These are phyloP conservation scores for Huntiella bhutanensis DNA, from an alignment of 2,329 filamentous ascomycete species.

Conservation along the genomic window DNA sequence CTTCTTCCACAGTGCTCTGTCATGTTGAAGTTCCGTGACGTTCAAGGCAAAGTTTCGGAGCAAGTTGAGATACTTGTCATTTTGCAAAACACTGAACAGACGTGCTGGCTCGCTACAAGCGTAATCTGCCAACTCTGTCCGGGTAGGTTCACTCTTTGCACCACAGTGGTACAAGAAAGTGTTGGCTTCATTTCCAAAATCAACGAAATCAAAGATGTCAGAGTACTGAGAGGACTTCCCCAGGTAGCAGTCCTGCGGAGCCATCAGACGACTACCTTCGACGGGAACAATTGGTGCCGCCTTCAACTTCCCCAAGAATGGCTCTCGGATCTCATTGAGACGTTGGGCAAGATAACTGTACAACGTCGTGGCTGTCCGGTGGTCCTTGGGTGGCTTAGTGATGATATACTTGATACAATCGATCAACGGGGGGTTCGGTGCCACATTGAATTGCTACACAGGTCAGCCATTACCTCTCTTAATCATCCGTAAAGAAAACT, in stretches of 20 bases:
- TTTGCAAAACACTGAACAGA: slow-evolving; percentile 61
- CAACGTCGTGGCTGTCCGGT: slow-evolving; percentile 45
- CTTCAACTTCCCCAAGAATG: slow-evolving; percentile 39
- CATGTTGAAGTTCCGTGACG: slow-evolving; percentile 47
- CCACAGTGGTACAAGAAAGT: slow-evolving; percentile 75
- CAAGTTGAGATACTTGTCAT: slow-evolving; percentile 72
- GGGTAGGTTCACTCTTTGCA: slow-evolving; percentile 79
- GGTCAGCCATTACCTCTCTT: not conserved
- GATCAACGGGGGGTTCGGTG: slow-evolving; percentile 58
- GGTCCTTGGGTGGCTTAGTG: slow-evolving; percentile 48
- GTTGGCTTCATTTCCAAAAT: slow-evolving; percentile 78
- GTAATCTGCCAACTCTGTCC: slow-evolving; percentile 63
- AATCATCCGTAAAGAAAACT: slow-evolving; percentile 12
- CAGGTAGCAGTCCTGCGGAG: slow-evolving; percentile 36
- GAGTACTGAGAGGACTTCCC: slow-evolving; percentile 53
- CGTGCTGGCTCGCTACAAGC: slow-evolving; percentile 70
- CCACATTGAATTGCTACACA: slow-evolving; percentile 58
- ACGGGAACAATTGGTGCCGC: slow-evolving; percentile 57
- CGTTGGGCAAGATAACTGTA: slow-evolving; percentile 75
- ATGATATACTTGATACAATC: slow-evolving; percentile 60
- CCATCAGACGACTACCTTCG: slow-evolving; percentile 9
- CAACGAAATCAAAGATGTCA: slow-evolving; percentile 91
- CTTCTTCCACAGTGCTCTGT: slow-evolving; percentile 57
- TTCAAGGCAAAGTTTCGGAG: slow-evolving; percentile 66
- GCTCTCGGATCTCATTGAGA: slow-evolving; percentile 49